A percentile compares a stretch with the other conserved stretches of the same genome.
Conservation (phyloP, 345 rosid species). For the Populus deltoides region DNA sequence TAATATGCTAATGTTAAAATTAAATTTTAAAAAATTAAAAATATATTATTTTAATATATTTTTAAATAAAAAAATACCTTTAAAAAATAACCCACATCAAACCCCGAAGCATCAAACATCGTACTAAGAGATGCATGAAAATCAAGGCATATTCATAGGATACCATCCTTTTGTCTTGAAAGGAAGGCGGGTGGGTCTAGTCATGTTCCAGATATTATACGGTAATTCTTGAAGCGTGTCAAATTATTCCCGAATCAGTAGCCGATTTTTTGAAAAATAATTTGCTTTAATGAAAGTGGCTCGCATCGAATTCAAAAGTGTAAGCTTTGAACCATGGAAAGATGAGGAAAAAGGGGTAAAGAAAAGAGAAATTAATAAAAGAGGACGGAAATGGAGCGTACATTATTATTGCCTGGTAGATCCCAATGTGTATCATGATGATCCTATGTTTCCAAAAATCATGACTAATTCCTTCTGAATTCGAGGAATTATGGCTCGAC, state of each 20-base stretch:
- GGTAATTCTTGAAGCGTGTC: not conserved
- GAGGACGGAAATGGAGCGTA: not conserved
- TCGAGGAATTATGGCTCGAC: no score
- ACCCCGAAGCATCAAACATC: no score
- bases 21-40: no score
- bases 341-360: not conserved
- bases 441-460: not conserved
- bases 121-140: not conserved
- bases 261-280: not conserved
- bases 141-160: not conserved
- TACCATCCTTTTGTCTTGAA: not conserved
- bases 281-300: not conserved
- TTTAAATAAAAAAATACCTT: no score
- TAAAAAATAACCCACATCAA: no score
- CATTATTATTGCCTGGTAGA: not conserved
- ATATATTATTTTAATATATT: no score
- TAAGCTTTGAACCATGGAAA: not conserved
- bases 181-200: not conserved
- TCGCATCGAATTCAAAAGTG: not conserved
- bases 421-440: no score
- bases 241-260: not conserved
- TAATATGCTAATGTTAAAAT: accelerated
- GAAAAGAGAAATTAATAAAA: not conserved
- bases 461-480: no score
- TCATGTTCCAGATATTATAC: not conserved